These are phyloP conservation scores for Trametes cinnabarina DNA, from an alignment of 768 basidiomycete species.

Conservation along the genomic window DNA sequence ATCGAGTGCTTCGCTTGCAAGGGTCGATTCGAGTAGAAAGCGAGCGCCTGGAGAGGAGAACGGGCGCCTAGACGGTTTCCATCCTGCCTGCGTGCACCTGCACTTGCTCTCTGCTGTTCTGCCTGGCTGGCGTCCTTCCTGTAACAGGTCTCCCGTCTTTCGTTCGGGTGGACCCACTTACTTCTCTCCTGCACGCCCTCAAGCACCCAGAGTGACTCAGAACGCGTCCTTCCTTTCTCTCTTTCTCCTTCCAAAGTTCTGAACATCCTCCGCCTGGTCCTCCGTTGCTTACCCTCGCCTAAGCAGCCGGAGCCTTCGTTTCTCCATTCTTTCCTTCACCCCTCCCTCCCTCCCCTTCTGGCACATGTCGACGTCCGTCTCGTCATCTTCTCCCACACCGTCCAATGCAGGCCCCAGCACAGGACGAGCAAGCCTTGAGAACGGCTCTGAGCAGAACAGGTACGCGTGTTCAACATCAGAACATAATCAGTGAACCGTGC, in stretches of 20 bases:
- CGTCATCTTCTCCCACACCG: constrained; percentile 27
- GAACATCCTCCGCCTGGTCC: constrained; percentile 17
- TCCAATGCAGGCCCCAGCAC: constrained; percentile 26
- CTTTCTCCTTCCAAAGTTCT: constrained; percentile 19
- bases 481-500: neutral
- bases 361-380: constrained; percentile 28
- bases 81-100: constrained; percentile 11
- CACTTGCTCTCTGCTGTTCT: constrained; percentile 24
- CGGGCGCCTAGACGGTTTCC: constrained; percentile 14
- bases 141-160: constrained; percentile 17
- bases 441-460: constrained; percentile 32
- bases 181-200: constrained; percentile 2
- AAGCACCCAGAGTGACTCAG: constrained; percentile 21
- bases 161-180: constrained; percentile 15
- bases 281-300: constrained; percentile 16
- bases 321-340: constrained; percentile 9
- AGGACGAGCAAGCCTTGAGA: constrained; percentile 21
- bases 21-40: neutral
- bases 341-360: constrained; percentile 5
- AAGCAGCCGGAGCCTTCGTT: constrained; percentile 19
- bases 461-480: constrained; percentile 2
- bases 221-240: constrained; percentile 31
- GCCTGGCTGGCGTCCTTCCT: constrained; percentile 25
- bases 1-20: neutral
- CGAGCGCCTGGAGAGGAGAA: neutral